Evolutionary conservation across 2,329 filamentous ascomycete genomes (phyloP).

Genomic region (Fusarium sp.): DNA sequence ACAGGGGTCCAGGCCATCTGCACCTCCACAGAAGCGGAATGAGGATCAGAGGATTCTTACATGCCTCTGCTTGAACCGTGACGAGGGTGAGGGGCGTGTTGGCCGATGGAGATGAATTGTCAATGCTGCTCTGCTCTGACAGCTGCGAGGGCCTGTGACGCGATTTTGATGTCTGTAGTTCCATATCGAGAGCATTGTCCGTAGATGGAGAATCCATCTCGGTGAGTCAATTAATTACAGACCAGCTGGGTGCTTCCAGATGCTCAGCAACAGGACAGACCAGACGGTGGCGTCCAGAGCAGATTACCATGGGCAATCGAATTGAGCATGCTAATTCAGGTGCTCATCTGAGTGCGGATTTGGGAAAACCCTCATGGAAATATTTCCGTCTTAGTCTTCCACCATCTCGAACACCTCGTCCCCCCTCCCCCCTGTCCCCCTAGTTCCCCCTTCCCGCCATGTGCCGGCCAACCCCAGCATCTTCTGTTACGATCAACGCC

Average conservation of each 20-base stretch:
- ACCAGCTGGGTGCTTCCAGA: no score
- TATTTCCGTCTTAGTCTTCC: slow-evolving; percentile 14
- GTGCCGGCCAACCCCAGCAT: background rate
- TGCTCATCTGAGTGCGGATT: background rate
- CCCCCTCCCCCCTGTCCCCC: no score
- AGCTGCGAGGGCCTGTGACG: slow-evolving; percentile 15
- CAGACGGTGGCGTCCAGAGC: no score
- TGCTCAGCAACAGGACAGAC: no score
- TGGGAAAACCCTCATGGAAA: background rate
- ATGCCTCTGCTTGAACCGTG: no score
- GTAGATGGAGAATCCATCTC: slow-evolving; percentile 10
- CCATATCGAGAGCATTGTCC: slow-evolving; percentile 24
- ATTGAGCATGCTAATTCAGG: no score
- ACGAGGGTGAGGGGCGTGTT: no score
- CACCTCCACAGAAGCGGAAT: slow-evolving; percentile 36
- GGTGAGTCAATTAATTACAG: slow-evolving; percentile 18
- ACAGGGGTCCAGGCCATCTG: slow-evolving; percentile 35
- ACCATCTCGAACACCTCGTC: slow-evolving; percentile 4
- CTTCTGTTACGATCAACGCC: background rate
- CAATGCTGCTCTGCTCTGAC: slow-evolving; percentile 16
- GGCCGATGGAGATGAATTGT: no score
- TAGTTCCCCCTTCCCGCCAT: slow-evolving; percentile 1
- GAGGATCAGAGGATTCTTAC: slow-evolving; percentile 18
- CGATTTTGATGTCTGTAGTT: slow-evolving; percentile 16
- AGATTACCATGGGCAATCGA: no score